phyloP scores from a whole-genome alignment of 257 asterid genomes.

The Plantago elongata region DNA sequence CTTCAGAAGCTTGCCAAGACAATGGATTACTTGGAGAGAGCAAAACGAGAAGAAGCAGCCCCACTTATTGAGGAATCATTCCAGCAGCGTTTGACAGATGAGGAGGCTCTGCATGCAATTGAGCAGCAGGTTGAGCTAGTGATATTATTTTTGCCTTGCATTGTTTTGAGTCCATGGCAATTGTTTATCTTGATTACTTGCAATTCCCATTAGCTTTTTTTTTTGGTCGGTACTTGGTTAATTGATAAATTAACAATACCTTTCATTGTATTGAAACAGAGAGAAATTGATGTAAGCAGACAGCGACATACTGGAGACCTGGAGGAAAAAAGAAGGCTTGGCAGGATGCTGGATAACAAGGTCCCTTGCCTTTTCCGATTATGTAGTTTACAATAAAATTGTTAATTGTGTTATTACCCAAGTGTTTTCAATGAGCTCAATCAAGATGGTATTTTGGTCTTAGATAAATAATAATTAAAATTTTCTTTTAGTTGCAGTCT shows the following conservation, averaged over 20 bases:
- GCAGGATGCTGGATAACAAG: constrained; percentile 60
- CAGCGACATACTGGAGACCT: constrained; percentile 68
- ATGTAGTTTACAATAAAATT: no score
- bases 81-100: constrained; percentile 60
- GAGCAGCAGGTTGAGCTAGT: constrained; percentile 67
- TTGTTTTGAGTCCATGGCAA: background rate
- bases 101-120: constrained; percentile 55
- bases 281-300: constrained; percentile 53
- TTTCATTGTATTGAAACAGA: constrained; percentile 32
- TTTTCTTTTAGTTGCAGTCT: no score
- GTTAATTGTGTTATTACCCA: background rate
- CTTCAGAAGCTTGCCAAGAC: constrained; percentile 70
- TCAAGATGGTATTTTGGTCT: no score
- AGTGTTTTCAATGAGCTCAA: background rate
- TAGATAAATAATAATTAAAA: no score
- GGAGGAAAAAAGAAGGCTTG: constrained; percentile 60
- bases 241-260: constrained; percentile 6
- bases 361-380: constrained; percentile 20
- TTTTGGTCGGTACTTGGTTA: background rate
- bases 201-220: constrained; percentile 1
- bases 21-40: constrained; percentile 92
- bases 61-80: constrained; percentile 65
- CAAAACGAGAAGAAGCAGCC: constrained; percentile 90
- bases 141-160: constrained; percentile 6
- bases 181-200: background rate